Evolutionary conservation across 805 yeast genomes (phyloP).

Genomic region (Candida peoriensis): DNA sequence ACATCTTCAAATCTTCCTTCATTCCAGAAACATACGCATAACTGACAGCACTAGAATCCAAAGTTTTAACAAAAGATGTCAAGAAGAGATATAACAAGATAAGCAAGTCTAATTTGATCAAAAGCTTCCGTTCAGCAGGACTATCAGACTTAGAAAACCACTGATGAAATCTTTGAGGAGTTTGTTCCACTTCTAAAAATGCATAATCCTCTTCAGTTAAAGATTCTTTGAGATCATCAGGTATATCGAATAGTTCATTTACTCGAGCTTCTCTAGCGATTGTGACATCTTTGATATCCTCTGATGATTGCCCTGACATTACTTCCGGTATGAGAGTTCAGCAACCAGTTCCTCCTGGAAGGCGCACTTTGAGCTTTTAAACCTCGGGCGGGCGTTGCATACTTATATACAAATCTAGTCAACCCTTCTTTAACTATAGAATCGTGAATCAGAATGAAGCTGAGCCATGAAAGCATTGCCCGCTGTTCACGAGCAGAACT

Average conservation of each 20-base stretch:
- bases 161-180: conserved; percentile 40
- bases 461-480: too few relatives aligned
- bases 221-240: conserved; percentile 3
- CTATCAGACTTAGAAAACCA: conserved; percentile 52
- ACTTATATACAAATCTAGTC: too few relatives aligned
- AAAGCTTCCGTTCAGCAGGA: conserved; percentile 35
- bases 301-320: too few relatives aligned
- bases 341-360: too few relatives aligned
- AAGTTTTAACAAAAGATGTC: conserved; percentile 60
- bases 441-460: too few relatives aligned
- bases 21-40: conserved; percentile 64
- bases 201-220: conserved; percentile 5
- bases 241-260: background rate
- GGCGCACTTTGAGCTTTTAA: too few relatives aligned
- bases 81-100: conserved; percentile 49
- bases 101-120: conserved; percentile 46
- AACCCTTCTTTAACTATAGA: too few relatives aligned
- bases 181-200: conserved; percentile 1
- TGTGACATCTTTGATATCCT: too few relatives aligned
- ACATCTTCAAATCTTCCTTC: conserved; percentile 47
- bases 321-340: too few relatives aligned
- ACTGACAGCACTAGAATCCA: conserved; percentile 54
- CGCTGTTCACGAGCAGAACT: too few relatives aligned
- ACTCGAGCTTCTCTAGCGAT: too few relatives aligned
- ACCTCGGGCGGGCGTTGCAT: too few relatives aligned